Percentiles rank a stretch among this genome's conserved stretches.
Conservation (phyloP, 768 basidiomycete genomes). For the Lactifluus rugatus region DNA sequence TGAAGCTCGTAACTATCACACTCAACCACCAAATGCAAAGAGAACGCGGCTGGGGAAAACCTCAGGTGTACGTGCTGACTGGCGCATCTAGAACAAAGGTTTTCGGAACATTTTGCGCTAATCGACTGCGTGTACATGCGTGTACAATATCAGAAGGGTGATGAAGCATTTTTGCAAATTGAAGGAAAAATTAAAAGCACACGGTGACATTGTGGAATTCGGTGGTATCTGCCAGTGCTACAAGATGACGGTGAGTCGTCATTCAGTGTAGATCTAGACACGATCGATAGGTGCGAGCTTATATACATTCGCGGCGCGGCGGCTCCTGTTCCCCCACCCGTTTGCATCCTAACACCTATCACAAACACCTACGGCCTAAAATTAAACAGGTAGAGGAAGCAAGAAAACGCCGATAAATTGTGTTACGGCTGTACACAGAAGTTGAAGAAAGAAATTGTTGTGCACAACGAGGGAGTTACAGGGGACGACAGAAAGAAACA, state of each 20-base stretch:
- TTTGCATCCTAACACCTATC: slow-evolving; percentile 8
- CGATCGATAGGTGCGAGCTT: slow-evolving; percentile 9
- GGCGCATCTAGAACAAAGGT: too few relatives aligned
- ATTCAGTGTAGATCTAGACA: background rate
- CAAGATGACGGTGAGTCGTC: slow-evolving; percentile 1
- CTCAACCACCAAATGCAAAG: too few relatives aligned
- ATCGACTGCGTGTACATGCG: too few relatives aligned
- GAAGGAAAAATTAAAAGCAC: background rate
- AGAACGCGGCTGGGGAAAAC: too few relatives aligned
- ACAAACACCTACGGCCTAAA: slow-evolving; percentile 3
- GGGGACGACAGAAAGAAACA: background rate
- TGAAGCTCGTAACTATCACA: too few relatives aligned
- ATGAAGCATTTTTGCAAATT: too few relatives aligned
- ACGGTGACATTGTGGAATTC: background rate
- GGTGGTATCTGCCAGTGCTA: slow-evolving; percentile 6
- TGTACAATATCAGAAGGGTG: too few relatives aligned
- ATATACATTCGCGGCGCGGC: slow-evolving; percentile 16
- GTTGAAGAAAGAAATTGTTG: slow-evolving; percentile 5
- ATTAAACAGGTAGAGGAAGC: slow-evolving; percentile 8
- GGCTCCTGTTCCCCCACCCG: background rate
- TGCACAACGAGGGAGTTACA: slow-evolving; percentile 3
- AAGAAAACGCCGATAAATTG: slow-evolving; percentile 11
- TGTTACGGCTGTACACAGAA: slow-evolving; percentile 3
- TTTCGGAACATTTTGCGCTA: too few relatives aligned
- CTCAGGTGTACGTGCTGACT: too few relatives aligned